A percentile compares a stretch with the other conserved stretches of the same genome.
These are phyloP conservation scores for Apophysomyces trapeziformis DNA, from an alignment of 371 early-diverging fungal genomes.

Conservation along the genomic window DNA sequence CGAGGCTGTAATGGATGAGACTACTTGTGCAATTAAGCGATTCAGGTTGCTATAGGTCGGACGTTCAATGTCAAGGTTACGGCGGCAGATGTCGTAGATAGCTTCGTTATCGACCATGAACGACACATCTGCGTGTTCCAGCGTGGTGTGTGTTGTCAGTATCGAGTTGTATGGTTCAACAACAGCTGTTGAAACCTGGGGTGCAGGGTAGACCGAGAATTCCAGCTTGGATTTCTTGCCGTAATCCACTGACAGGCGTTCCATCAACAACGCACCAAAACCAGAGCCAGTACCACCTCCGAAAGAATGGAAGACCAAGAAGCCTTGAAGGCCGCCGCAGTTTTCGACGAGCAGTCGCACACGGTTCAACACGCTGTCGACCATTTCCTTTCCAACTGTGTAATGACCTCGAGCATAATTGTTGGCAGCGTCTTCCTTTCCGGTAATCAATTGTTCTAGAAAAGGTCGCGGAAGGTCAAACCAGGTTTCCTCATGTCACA, in stretches of 20 bases:
- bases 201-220: slow-evolving; percentile 98
- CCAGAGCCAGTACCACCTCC: slow-evolving; percentile 99
- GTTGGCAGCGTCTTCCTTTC: slow-evolving; percentile 99
- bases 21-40: slow-evolving; percentile 99
- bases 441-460: slow-evolving; percentile 90
- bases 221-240: slow-evolving; percentile 99
- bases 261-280: slow-evolving; percentile 96
- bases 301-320: slow-evolving; percentile 98
- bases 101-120: slow-evolving; percentile 99
- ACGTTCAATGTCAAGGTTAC: slow-evolving; percentile 97
- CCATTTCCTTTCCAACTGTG: slow-evolving; percentile 98
- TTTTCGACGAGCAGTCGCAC: slow-evolving; percentile 97
- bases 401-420: slow-evolving; percentile 99
- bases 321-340: slow-evolving; percentile 97
- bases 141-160: slow-evolving; percentile 97
- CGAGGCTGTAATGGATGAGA: slow-evolving; percentile 99
- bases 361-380: slow-evolving; percentile 95
- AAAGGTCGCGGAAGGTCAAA: not conserved
- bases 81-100: slow-evolving; percentile 98
- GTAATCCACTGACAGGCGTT: slow-evolving; percentile 94
- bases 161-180: slow-evolving; percentile 99
- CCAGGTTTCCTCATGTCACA: not conserved
- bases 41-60: slow-evolving; percentile 99
- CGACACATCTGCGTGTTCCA: slow-evolving; percentile 98
- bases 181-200: slow-evolving; percentile 96